Percentiles rank a stretch among this genome's conserved stretches.
phyloP scores from a whole-genome alignment of 2,329 filamentous ascomycete species.

The Nemania serpens region DNA sequence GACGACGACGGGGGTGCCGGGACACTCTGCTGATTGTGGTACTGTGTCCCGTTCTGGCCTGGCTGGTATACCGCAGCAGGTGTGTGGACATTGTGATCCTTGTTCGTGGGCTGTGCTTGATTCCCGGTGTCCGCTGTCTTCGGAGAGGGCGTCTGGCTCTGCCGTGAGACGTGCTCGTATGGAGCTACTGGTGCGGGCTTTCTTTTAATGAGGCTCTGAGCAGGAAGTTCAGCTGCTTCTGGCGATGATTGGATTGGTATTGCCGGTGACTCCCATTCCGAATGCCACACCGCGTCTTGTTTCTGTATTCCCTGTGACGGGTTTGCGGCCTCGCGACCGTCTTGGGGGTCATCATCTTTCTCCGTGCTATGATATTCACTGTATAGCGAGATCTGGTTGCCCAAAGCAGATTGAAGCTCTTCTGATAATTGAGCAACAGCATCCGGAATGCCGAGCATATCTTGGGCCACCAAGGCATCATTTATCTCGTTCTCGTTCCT shows the following conservation, averaged over 20 bases:
- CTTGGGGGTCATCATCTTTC: background rate
- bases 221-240: constrained; percentile 28
- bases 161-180: constrained; percentile 15
- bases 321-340: background rate
- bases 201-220: constrained; percentile 29
- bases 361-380: constrained; percentile 21
- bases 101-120: constrained; percentile 16
- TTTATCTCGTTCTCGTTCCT: no score
- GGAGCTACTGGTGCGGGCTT: constrained; percentile 30
- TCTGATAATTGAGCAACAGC: constrained; percentile 28
- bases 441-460: constrained; percentile 6
- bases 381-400: constrained; percentile 32
- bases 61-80: constrained; percentile 21
- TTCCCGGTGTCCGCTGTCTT: constrained; percentile 23
- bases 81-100: constrained; percentile 9
- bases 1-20: constrained; percentile 21
- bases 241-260: constrained; percentile 12
- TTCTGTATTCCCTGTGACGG: background rate
- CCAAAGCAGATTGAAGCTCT: constrained; percentile 33
- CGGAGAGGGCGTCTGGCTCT: constrained; percentile 29
- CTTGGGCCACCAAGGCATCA: constrained; percentile 1
- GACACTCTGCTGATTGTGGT: constrained; percentile 20
- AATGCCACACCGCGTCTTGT: background rate
- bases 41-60: constrained; percentile 8
- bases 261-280: constrained; percentile 1